Evolutionary conservation across 148 eudicot genomes (phyloP), one percentile per base, ranked within the genome.

Genomic region (Heliamphora exappendiculata): DNA sequence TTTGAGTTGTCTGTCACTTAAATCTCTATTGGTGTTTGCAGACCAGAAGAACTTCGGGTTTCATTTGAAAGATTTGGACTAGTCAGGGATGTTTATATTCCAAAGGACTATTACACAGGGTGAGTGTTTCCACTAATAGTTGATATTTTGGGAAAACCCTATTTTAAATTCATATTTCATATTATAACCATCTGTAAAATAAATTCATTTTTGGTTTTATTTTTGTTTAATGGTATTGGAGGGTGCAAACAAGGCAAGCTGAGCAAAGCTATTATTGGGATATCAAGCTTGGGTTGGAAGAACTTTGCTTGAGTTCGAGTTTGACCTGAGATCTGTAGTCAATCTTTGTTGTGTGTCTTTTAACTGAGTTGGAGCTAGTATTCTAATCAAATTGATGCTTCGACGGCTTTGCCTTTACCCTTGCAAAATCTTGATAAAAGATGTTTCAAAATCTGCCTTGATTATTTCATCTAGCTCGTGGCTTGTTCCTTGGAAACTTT

Each of bases 1-100:
- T 47, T 9, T 31, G 26, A 6, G 28, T 24, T 78, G 2, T 26
- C 29, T 45, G 22, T 57, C 9, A 22, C 64, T 74, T 70, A 9
- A 59, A 66, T 50, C 45, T 4, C 57, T 45, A n/a, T 69, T 26
- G 70, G 51, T 80, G n/a, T 34, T 77, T 84, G 65, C 77, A 91
- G 95, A 83, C 84, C 92, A 55, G 95, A 91, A 67, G 95, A 91
- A 80, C 95, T 91, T 70, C 88, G 95, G 39, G 80, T 83, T 77
- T 89, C 92, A 26, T 91, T 91, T 84, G 96, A 89, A 84, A 84
- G 92, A 57, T 91, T 81, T 83, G 96, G 96, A 74, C 75, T 83
- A 67, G 92, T 91, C 41, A 87, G 92, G 78, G 96, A 91, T 81
- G 92, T 91, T 36, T 91, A 91, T 76, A 78, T 91, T 72, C 92